Conservation (phyloP, 2,329 filamentous ascomycete genomes). For the Colletotrichum salicis region DNA sequence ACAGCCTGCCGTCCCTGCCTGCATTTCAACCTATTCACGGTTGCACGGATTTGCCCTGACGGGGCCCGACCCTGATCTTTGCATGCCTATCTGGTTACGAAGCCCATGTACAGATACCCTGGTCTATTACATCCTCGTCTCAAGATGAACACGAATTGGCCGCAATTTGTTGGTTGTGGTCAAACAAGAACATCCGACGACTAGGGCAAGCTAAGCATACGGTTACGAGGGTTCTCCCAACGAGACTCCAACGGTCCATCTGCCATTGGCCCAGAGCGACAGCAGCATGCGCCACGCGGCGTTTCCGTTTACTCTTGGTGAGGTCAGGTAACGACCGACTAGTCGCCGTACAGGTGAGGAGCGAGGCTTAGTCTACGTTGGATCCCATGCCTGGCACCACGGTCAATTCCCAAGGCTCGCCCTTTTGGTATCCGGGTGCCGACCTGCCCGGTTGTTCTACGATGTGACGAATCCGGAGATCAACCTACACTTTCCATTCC, state of each 20-base stretch:
- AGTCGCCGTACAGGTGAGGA: conserved; percentile 15
- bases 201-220: background rate
- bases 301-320: conserved; percentile 22
- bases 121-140: background rate
- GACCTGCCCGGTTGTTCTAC: background rate
- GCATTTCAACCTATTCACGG: background rate
- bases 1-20: conserved; percentile 14
- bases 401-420: conserved; percentile 9
- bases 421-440: conserved; percentile 5
- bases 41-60: conserved; percentile 32
- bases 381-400: conserved; percentile 15
- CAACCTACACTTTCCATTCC: background rate
- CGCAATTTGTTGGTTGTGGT: background rate
- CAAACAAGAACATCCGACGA: background rate
- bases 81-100: background rate
- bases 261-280: conserved; percentile 3
- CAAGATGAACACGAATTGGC: background rate
- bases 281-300: conserved; percentile 32
- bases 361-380: conserved; percentile 28
- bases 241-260: background rate
- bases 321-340: conserved; percentile 8
- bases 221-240: background rate
- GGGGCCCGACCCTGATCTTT: conserved; percentile 24
- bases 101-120: no score
- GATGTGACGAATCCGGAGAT: background rate